phyloP scores from a whole-genome alignment of 1,284 basidiomycete species.

The Naganishia albida region DNA sequence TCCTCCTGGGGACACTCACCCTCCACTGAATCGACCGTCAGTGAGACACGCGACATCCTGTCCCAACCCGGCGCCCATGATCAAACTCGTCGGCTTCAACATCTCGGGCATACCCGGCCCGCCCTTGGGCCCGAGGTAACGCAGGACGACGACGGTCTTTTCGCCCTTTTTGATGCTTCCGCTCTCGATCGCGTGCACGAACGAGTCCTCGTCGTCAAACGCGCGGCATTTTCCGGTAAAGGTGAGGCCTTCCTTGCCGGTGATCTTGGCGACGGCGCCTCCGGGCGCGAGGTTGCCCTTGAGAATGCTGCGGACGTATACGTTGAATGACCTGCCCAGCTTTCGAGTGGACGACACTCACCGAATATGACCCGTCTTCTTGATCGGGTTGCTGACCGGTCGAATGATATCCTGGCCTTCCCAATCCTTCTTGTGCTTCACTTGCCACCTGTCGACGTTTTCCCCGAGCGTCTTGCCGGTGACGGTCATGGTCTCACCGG shows the following conservation, averaged over 20 bases:
- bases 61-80: slow-evolving; percentile 90
- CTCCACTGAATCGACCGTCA: slow-evolving; percentile 94
- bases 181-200: slow-evolving; percentile 78
- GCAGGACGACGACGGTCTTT: slow-evolving; percentile 79
- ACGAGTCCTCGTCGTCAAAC: slow-evolving; percentile 70
- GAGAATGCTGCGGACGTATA: slow-evolving; percentile 65
- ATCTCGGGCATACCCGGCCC: slow-evolving; percentile 93
- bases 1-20: slow-evolving; percentile 54
- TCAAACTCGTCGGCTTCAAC: slow-evolving; percentile 75
- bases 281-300: slow-evolving; percentile 87
- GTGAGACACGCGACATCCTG: slow-evolving; percentile 90
- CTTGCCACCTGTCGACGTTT: slow-evolving; percentile 67
- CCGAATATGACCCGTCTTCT: slow-evolving; percentile 81
- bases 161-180: slow-evolving; percentile 80
- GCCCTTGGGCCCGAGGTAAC: slow-evolving; percentile 95
- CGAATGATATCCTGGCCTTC: slow-evolving; percentile 77
- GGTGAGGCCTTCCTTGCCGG: slow-evolving; percentile 86
- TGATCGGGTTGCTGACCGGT: slow-evolving; percentile 80
- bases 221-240: slow-evolving; percentile 63
- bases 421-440: slow-evolving; percentile 70
- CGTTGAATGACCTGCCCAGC: background rate
- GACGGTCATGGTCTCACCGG: slow-evolving; percentile 86
- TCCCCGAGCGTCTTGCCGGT: slow-evolving; percentile 91
- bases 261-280: slow-evolving; percentile 91
- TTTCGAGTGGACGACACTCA: slow-evolving; percentile 28